A percentile compares a stretch with the other conserved stretches of the same genome.
phyloP scores from a whole-genome alignment of 2,329 filamentous ascomycete species.

The Venturia nashicola region DNA sequence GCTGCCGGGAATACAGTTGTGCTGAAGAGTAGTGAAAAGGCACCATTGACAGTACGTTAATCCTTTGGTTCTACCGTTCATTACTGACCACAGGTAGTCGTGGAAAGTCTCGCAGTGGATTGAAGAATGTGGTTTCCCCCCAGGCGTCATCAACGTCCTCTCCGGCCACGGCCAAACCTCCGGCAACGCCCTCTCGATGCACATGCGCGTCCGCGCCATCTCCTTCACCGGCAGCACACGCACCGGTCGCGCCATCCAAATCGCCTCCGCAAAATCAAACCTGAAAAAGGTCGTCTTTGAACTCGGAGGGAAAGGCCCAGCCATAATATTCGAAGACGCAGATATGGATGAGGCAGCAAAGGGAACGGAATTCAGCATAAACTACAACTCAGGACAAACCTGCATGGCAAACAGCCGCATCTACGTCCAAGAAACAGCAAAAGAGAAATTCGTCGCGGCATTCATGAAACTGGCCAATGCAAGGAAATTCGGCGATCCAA shows the following conservation, averaged over 20 bases:
- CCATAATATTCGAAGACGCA: constrained; percentile 13
- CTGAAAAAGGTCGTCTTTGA: constrained; percentile 11
- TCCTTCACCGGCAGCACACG: constrained; percentile 11
- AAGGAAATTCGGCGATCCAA: constrained; percentile 17
- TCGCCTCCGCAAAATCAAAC: constrained; percentile 2
- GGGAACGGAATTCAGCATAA: constrained; percentile 7
- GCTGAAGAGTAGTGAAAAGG: constrained; percentile 8
- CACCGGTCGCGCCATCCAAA: constrained; percentile 10
- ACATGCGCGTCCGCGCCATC: constrained; percentile 7
- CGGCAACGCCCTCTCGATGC: constrained; percentile 5
- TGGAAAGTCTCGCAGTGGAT: constrained; percentile 9
- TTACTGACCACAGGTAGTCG: constrained; percentile 18
- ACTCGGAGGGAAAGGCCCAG: constrained; percentile 13
- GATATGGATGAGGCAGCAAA: constrained; percentile 10
- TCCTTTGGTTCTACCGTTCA: constrained; percentile 19
- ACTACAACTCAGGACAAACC: constrained; percentile 14
- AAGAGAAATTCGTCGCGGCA: constrained; percentile 31
- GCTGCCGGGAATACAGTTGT: constrained; percentile 11
- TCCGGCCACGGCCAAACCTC: constrained; percentile 1
- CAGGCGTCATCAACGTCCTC: constrained; percentile 13
- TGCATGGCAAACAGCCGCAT: constrained; percentile 18
- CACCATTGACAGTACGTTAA: constrained; percentile 5
- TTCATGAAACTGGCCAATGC: constrained; percentile 24
- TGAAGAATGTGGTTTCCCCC: constrained; percentile 8
- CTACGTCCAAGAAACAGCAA: constrained; percentile 20